Evolutionary conservation across 164 flowering plant species (phyloP).

Genomic region (Hamamelis virginiana): DNA sequence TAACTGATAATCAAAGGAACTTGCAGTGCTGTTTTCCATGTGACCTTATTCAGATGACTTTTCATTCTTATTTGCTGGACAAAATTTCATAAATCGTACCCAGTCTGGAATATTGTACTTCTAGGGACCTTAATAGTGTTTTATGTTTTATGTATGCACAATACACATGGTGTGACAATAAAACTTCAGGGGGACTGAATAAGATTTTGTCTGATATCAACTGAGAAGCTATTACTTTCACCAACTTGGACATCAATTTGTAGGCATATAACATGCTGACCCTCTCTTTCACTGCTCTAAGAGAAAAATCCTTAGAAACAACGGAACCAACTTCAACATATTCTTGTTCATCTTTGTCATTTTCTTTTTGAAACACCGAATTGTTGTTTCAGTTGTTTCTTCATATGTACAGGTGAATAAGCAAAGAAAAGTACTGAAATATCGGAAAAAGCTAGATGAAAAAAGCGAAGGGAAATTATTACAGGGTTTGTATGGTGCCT

Average conservation of each 20-base stretch:
- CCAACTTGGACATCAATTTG: not conserved
- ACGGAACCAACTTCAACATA: not conserved
- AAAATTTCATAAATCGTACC: not conserved
- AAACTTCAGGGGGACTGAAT: not conserved
- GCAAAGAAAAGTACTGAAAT: conserved; percentile 31
- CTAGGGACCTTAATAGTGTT: not conserved
- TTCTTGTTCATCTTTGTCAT: not conserved
- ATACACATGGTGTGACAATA: not conserved
- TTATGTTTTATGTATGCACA: not conserved
- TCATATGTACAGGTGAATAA: conserved; percentile 31
- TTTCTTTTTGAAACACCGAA: conserved; percentile 8
- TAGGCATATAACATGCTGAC: not conserved
- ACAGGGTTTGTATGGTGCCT: conserved; percentile 32
- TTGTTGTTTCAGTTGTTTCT: conserved; percentile 14
- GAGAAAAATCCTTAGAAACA: not conserved
- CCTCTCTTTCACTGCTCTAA: too few relatives aligned
- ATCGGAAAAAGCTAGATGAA: conserved; percentile 22
- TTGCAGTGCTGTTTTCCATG: not conserved
- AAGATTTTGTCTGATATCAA: not conserved
- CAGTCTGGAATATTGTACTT: not conserved
- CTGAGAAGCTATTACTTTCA: not conserved
- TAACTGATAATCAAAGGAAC: not conserved
- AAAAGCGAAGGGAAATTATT: conserved; percentile 24
- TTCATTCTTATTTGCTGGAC: not conserved
- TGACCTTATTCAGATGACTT: not conserved